A percentile compares a stretch with the other conserved stretches of the same genome.
Evolutionary conservation across 2,329 filamentous ascomycete species (phyloP).

Genomic region (Fusarium sp.): DNA sequence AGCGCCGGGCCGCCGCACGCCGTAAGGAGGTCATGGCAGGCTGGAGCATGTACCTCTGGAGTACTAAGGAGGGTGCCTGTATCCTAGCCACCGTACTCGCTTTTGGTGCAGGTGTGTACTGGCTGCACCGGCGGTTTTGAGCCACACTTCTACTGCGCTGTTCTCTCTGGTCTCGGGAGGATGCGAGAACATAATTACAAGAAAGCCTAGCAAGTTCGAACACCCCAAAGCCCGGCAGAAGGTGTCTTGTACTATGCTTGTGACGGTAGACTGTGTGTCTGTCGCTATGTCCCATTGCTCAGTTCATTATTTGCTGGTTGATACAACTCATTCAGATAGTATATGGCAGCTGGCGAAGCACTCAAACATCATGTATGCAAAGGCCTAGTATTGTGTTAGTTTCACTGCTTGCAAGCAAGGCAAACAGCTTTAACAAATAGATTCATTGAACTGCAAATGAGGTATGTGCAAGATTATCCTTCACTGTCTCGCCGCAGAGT

Average conservation of each 20-base stretch:
- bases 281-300: not conserved
- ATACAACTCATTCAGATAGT: constrained; percentile 4
- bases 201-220: not conserved
- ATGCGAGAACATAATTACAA: not conserved
- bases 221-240: not conserved
- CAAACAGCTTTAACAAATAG: not conserved
- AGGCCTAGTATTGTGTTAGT: constrained; percentile 18
- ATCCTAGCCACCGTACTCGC: constrained; percentile 55
- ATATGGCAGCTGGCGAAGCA: constrained; percentile 25
- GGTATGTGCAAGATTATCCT: not conserved
- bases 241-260: not conserved
- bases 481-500: not conserved
- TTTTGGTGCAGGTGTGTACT: constrained; percentile 57
- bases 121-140: constrained; percentile 41
- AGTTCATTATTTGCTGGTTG: not conserved
- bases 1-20: constrained; percentile 57
- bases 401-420: not conserved
- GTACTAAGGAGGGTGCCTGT: constrained; percentile 60
- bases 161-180: not conserved
- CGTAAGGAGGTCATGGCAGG: constrained; percentile 59
- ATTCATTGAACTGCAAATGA: not conserved
- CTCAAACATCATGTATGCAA: constrained; percentile 15
- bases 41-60: constrained; percentile 64
- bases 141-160: not conserved
- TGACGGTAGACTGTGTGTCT: not conserved